Conservation (phyloP, 352 stramenopile species). For the Globisporangium apiculatum region DNA sequence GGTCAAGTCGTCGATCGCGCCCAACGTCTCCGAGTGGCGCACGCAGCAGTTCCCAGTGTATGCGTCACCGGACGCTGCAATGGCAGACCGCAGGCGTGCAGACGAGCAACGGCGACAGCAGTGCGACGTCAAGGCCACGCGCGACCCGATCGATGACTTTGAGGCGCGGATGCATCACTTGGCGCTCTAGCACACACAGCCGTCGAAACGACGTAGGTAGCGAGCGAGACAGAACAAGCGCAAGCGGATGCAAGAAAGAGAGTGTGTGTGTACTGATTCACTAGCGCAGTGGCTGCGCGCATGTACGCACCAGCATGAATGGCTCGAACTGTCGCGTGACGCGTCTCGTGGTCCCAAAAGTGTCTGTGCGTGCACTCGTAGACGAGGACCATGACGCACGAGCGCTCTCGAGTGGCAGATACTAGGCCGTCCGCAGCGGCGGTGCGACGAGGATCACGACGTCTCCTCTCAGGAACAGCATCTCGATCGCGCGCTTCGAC, state of each 20-base stretch:
- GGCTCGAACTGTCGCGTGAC: no score
- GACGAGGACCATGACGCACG: not conserved
- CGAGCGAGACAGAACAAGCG: not conserved
- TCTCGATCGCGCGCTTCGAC: slow-evolving; percentile 94
- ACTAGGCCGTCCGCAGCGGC: slow-evolving; percentile 90
- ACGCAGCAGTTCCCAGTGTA: slow-evolving; percentile 21
- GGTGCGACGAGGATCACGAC: slow-evolving; percentile 97
- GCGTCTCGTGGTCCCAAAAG: no score
- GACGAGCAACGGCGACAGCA: slow-evolving; percentile 10
- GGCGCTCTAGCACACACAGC: slow-evolving; percentile 3
- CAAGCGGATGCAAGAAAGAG: not conserved
- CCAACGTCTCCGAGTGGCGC: slow-evolving; percentile 34
- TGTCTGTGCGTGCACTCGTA: no score
- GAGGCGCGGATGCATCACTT: slow-evolving; percentile 23
- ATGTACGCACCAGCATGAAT: not conserved
- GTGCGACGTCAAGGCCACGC: slow-evolving; percentile 21
- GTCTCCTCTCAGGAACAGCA: slow-evolving; percentile 99
- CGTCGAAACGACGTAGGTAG: not conserved
- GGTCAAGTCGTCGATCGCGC: slow-evolving; percentile 24
- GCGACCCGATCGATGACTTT: slow-evolving; percentile 31
- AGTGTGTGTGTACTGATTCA: not conserved
- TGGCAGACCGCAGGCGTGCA: not conserved
- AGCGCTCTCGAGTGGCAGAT: not conserved
- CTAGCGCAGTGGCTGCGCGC: not conserved
- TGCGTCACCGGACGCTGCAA: slow-evolving; percentile 1